Evolutionary conservation across 2,329 filamentous ascomycete genomes (phyloP).

Genomic region (Apiospora rasikravindrae): DNA sequence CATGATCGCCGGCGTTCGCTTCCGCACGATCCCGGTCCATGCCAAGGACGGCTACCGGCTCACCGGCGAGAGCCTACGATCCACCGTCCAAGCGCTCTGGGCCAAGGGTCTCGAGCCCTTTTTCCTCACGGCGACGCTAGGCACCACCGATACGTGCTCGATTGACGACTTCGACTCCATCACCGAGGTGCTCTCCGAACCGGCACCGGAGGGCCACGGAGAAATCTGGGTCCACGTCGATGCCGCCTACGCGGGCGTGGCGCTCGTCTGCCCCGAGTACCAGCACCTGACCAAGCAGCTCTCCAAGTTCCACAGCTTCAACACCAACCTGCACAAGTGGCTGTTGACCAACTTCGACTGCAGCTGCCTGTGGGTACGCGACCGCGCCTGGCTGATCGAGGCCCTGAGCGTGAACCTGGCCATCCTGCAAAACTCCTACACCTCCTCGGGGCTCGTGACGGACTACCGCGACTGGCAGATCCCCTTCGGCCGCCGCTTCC

Average conservation of each 20-base stretch:
- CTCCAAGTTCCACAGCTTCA: constrained; percentile 80
- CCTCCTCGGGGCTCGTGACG: constrained; percentile 82
- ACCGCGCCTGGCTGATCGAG: constrained; percentile 76
- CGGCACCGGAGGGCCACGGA: constrained; percentile 38
- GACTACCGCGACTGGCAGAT: constrained; percentile 99
- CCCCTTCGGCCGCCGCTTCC: constrained; percentile 86
- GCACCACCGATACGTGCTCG: constrained; percentile 87
- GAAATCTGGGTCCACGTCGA: constrained; percentile 92
- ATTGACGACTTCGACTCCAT: constrained; percentile 81
- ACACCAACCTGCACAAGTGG: constrained; percentile 99
- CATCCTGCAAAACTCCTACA: constrained; percentile 82
- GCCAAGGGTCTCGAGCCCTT: constrained; percentile 80
- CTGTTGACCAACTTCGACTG: constrained; percentile 90
- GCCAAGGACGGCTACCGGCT: constrained; percentile 71
- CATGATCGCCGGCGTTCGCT: constrained; percentile 84
- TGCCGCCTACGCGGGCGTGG: constrained; percentile 88
- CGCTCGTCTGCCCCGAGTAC: constrained; percentile 82
- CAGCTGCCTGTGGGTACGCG: constrained; percentile 79
- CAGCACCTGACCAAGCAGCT: constrained; percentile 70
- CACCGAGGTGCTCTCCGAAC: constrained; percentile 51
- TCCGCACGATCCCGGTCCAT: constrained; percentile 68
- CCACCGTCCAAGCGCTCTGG: constrained; percentile 68
- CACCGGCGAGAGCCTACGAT: constrained; percentile 66
- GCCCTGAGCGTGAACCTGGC: constrained; percentile 79
- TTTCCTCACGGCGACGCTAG: constrained; percentile 82